Conservation (phyloP, 495 filamentous ascomycete genomes). For the Aspergillus olivimuriae region DNA sequence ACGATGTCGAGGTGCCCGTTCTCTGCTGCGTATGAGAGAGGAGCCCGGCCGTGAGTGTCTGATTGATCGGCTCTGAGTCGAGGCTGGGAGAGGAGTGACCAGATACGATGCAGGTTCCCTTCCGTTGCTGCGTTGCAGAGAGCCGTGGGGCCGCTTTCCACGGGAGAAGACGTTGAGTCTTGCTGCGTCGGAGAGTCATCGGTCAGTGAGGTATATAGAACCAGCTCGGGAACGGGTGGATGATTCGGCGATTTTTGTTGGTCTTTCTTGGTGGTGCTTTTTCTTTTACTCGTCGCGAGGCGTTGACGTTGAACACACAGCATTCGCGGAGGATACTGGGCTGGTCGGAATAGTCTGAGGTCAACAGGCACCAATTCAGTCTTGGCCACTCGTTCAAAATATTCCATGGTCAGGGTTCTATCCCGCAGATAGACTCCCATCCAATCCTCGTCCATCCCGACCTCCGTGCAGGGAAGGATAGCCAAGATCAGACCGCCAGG, state of each 20-base stretch:
- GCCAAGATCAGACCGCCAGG: background rate
- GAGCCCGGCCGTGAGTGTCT: background rate
- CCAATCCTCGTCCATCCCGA: background rate
- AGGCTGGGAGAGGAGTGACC: background rate
- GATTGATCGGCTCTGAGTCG: background rate
- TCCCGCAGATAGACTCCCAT: conserved; percentile 5
- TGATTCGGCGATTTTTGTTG: background rate
- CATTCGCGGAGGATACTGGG: background rate
- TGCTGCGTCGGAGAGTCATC: too few species aligned
- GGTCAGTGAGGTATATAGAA: background rate
- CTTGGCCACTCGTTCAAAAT: background rate
- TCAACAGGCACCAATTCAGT: background rate
- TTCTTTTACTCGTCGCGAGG: background rate
- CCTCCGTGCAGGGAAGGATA: conserved; percentile 4
- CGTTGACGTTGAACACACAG: conserved; percentile 2
- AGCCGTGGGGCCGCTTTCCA: background rate
- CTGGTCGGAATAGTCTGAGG: background rate
- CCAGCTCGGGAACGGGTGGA: background rate
- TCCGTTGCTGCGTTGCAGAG: background rate
- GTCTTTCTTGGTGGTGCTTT: background rate
- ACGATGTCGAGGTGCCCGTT: background rate
- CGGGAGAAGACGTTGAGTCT: too few species aligned
- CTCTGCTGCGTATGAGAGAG: background rate
- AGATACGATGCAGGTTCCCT: background rate
- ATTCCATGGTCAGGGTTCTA: conserved; percentile 2